Percentiles rank a stretch among this genome's conserved stretches.
Evolutionary conservation across 139 green algal species (phyloP).

Genomic region (Haematococcus sp.): DNA sequence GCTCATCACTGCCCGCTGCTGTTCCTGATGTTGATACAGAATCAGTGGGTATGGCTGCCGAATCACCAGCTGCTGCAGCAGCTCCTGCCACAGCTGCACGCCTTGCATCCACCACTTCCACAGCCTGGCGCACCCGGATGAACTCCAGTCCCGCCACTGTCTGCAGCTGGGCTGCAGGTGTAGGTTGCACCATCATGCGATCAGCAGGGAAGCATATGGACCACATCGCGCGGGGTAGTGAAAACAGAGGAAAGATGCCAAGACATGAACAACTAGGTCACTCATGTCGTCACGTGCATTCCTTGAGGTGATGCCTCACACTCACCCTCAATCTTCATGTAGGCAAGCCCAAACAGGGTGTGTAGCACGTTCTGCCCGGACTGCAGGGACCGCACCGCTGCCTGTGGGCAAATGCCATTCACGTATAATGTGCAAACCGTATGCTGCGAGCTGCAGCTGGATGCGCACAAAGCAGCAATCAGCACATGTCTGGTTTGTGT

Average conservation of each 20-base stretch:
- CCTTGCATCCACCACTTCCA: neutral
- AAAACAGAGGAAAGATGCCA: too few species aligned
- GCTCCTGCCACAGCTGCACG: neutral
- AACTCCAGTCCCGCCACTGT: conserved; percentile 6
- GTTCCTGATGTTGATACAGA: too few species aligned
- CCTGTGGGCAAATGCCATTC: too few species aligned
- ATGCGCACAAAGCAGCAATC: neutral
- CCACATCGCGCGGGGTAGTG: too few species aligned
- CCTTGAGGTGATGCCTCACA: too few species aligned
- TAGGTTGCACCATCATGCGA: too few species aligned
- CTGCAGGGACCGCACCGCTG: neutral
- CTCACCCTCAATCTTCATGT: neutral
- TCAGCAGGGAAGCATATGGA: conserved; percentile 1
- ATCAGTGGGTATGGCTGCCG: too few species aligned
- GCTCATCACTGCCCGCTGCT: too few species aligned
- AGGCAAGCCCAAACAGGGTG: neutral
- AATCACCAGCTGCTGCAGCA: neutral
- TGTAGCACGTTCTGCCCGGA: neutral
- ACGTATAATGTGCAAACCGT: neutral
- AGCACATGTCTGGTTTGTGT: too few species aligned
- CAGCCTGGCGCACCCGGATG: neutral
- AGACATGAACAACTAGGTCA: too few species aligned
- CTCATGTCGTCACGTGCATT: too few species aligned
- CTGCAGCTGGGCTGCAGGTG: conserved; percentile 2
- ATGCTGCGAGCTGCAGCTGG: neutral